Conservation (phyloP, 345 rosid genomes). For the Geranium rotundifolium region DNA sequence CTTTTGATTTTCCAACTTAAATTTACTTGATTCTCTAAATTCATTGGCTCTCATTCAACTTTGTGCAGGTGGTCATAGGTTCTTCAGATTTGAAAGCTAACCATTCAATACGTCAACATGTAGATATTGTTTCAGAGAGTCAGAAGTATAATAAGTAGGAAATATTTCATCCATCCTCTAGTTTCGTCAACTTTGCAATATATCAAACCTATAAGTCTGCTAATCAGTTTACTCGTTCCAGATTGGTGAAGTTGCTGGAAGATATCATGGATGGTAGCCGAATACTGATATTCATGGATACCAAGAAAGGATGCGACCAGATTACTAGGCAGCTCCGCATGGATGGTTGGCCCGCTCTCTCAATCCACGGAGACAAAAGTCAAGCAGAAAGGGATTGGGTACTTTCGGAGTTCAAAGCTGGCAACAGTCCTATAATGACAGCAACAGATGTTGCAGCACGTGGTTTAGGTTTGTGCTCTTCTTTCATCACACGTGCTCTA, state of each 20-base stretch:
- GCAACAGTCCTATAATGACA: conserved; percentile 98
- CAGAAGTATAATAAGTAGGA: conserved; percentile 90
- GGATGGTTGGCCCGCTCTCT: conserved; percentile 99
- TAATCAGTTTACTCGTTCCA: conserved; percentile 14
- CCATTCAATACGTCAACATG: conserved; percentile 84
- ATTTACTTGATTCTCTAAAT: neutral
- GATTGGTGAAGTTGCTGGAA: conserved; percentile 90
- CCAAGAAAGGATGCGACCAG: conserved; percentile 98
- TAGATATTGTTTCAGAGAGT: conserved; percentile 82
- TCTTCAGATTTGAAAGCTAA: conserved; percentile 91
- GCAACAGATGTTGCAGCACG: conserved; percentile 99
- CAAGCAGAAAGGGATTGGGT: conserved; percentile 99
- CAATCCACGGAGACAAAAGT: conserved; percentile 98
- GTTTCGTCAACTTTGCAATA: neutral
- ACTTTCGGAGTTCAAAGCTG: conserved; percentile 92
- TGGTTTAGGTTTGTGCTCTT: conserved; percentile 68
- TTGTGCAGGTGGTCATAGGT: conserved; percentile 73
- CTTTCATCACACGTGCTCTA: neutral
- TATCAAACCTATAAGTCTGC: conserved; percentile 1
- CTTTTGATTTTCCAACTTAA: neutral
- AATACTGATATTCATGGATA: conserved; percentile 87
- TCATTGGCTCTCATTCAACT: conserved; percentile 4
- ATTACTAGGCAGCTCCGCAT: conserved; percentile 95
- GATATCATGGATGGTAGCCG: conserved; percentile 99
- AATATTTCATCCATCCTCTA: neutral